Percentiles rank a stretch among this genome's conserved stretches.
phyloP scores from a whole-genome alignment of 78 protist species.

The Chrysochromulina tobinii region DNA sequence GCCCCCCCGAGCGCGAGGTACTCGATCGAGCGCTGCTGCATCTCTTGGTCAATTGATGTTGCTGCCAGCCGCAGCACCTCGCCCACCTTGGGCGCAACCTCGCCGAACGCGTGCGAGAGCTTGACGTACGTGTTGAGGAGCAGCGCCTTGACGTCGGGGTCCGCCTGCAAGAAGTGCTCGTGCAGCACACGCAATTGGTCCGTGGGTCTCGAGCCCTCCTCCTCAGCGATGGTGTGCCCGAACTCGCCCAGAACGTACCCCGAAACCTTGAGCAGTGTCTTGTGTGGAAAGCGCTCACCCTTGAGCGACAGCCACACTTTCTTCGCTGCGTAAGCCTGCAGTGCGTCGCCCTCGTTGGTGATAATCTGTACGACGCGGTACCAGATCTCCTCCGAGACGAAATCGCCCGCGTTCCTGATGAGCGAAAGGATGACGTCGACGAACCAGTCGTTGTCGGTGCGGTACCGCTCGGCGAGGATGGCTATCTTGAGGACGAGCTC shows the following conservation, averaged over 20 bases:
- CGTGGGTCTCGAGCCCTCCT: background rate
- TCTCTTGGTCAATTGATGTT: slow-evolving; percentile 77
- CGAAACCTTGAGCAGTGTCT: slow-evolving; percentile 74
- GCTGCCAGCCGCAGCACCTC: slow-evolving; percentile 45
- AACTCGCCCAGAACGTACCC: slow-evolving; percentile 95
- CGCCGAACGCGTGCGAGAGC: slow-evolving; percentile 81
- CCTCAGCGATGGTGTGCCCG: slow-evolving; percentile 83
- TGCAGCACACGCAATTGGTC: slow-evolving; percentile 73
- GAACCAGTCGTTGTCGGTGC: slow-evolving; percentile 87
- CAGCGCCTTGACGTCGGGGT: slow-evolving; percentile 64
- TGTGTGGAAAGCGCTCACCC: slow-evolving; percentile 74
- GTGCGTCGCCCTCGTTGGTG: slow-evolving; percentile 76
- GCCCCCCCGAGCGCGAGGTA: slow-evolving; percentile 63
- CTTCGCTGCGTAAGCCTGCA: slow-evolving; percentile 88
- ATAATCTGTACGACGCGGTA: slow-evolving; percentile 93
- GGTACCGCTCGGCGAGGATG: slow-evolving; percentile 92
- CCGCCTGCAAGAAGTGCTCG: slow-evolving; percentile 37
- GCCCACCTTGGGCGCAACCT: slow-evolving; percentile 35
- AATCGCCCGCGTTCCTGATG: slow-evolving; percentile 82
- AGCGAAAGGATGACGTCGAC: slow-evolving; percentile 88
- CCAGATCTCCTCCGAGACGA: slow-evolving; percentile 87
- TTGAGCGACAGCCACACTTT: slow-evolving; percentile 62
- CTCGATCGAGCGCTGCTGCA: slow-evolving; percentile 98
- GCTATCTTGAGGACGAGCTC: slow-evolving; percentile 91
- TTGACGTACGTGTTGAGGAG: slow-evolving; percentile 87